phyloP scores from a whole-genome alignment of 495 filamentous ascomycete genomes.

The Halenospora varia region DNA sequence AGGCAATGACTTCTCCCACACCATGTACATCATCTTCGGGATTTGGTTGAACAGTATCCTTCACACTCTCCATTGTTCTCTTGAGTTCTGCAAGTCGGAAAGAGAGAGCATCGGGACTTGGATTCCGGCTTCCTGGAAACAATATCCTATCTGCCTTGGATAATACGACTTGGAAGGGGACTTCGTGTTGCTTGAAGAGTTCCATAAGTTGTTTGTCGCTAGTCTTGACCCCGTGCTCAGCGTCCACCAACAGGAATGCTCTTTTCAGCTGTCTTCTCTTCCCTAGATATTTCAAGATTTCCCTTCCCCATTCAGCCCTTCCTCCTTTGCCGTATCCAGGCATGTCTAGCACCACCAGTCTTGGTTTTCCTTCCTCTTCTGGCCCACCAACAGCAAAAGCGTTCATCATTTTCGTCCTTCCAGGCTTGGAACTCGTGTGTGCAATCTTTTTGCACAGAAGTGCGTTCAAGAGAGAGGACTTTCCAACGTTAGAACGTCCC shows the following conservation, averaged over 20 bases:
- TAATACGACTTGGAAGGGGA: constrained; percentile 75
- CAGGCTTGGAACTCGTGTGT: constrained; percentile 68
- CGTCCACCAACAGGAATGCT: constrained; percentile 81
- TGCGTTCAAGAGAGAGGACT: constrained; percentile 83
- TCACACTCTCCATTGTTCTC: constrained; percentile 19
- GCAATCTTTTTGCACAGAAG: constrained; percentile 59
- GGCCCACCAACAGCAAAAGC: constrained; percentile 62
- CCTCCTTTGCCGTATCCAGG: constrained; percentile 87
- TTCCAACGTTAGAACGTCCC: constrained; percentile 89
- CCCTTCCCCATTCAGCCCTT: constrained; percentile 71
- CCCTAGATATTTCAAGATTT: constrained; percentile 81
- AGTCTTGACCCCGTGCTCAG: constrained; percentile 72
- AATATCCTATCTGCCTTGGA: constrained; percentile 72
- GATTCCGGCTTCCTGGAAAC: constrained; percentile 11
- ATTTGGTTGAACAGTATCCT: constrained; percentile 14
- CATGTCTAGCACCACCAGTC: constrained; percentile 78
- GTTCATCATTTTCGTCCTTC: constrained; percentile 78
- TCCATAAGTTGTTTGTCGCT: constrained; percentile 63
- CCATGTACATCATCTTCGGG: constrained; percentile 18
- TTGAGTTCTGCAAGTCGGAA: constrained; percentile 12
- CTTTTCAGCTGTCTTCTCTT: constrained; percentile 70
- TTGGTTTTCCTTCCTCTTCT: constrained; percentile 48
- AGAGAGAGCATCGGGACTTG: constrained; percentile 13
- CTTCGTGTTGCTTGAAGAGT: constrained; percentile 55
- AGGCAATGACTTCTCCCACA: constrained; percentile 25